Evolutionary conservation across 108 stramenopile genomes (phyloP).

Genomic region (Skeletonema costatum): DNA sequence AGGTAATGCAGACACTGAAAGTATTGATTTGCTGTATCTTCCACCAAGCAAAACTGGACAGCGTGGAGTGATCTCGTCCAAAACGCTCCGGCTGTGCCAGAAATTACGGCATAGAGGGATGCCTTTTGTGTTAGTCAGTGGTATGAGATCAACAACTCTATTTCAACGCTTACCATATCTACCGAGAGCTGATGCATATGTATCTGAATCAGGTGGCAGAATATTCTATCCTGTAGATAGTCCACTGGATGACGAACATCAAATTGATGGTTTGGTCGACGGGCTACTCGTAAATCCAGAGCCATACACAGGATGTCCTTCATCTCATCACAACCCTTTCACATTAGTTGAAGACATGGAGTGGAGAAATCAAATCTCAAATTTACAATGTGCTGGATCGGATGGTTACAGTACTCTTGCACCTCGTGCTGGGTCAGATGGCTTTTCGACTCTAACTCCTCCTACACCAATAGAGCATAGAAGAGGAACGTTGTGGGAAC

Average conservation of each 20-base stretch:
- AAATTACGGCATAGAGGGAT: constrained; percentile 49
- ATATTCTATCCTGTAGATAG: constrained; percentile 67
- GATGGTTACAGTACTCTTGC: constrained; percentile 53
- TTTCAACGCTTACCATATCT: constrained; percentile 75
- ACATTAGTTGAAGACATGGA: constrained; percentile 64
- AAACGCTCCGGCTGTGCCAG: constrained; percentile 48
- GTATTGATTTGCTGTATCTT: constrained; percentile 36
- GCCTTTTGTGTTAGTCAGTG: constrained; percentile 72
- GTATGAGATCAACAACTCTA: constrained; percentile 82
- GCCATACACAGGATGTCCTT: constrained; percentile 29
- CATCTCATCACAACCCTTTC: constrained; percentile 50
- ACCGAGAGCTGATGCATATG: constrained; percentile 81
- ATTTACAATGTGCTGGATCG: constrained; percentile 39
- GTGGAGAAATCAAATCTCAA: constrained; percentile 53
- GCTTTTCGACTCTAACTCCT: background rate
- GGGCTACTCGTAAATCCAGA: constrained; percentile 44
- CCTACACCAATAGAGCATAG: constrained; percentile 40
- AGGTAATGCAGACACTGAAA: background rate
- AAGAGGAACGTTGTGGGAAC: constrained; percentile 69
- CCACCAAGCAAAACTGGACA: constrained; percentile 76
- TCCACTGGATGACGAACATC: background rate
- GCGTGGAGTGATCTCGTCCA: constrained; percentile 55
- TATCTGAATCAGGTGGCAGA: constrained; percentile 71
- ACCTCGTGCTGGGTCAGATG: background rate
- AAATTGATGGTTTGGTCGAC: background rate